These are phyloP conservation scores for Lactarius pseudohatsudake DNA, from an alignment of 768 basidiomycete species.

Conservation along the genomic window DNA sequence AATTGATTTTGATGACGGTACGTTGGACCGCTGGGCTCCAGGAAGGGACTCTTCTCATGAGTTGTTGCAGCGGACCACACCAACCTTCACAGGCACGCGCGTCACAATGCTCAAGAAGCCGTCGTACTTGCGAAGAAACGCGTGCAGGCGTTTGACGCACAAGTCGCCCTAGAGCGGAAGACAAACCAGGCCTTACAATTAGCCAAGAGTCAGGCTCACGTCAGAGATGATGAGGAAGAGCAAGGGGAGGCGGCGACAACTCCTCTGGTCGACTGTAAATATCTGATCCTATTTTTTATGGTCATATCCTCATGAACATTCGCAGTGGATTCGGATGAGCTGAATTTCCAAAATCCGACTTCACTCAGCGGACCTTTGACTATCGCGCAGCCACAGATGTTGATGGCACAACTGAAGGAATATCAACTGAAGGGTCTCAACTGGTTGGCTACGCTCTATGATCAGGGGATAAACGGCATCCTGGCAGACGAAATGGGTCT, in stretches of 20 bases:
- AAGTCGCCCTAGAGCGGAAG: slow-evolving; percentile 77
- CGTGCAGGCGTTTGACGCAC: slow-evolving; percentile 82
- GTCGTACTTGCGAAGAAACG: slow-evolving; percentile 73
- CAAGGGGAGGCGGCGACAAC: slow-evolving; percentile 35
- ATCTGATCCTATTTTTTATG: not conserved
- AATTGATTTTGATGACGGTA: slow-evolving; percentile 91
- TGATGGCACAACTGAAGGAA: slow-evolving; percentile 96
- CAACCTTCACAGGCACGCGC: slow-evolving; percentile 82
- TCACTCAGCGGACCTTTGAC: slow-evolving; percentile 81
- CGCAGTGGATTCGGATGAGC: slow-evolving; percentile 90
- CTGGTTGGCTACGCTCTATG: slow-evolving; percentile 96
- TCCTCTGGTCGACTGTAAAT: slow-evolving; percentile 73
- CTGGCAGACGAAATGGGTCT: slow-evolving; percentile 99
- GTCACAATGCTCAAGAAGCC: slow-evolving; percentile 87
- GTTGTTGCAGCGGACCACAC: slow-evolving; percentile 71
- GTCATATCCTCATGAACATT: not conserved
- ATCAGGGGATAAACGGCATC: slow-evolving; percentile 99
- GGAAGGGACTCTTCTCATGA: slow-evolving; percentile 10
- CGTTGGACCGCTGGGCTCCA: slow-evolving; percentile 28
- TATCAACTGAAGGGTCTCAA: slow-evolving; percentile 98
- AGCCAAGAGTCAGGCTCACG: slow-evolving; percentile 53
- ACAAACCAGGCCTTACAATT: slow-evolving; percentile 74
- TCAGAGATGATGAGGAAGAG: slow-evolving; percentile 45
- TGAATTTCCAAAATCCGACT: slow-evolving; percentile 99
- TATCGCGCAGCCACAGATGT: slow-evolving; percentile 90